Base-by-base conservation (phyloP, 2,329 filamentous ascomycete species). In the Mycogone perniciosa region DNA sequence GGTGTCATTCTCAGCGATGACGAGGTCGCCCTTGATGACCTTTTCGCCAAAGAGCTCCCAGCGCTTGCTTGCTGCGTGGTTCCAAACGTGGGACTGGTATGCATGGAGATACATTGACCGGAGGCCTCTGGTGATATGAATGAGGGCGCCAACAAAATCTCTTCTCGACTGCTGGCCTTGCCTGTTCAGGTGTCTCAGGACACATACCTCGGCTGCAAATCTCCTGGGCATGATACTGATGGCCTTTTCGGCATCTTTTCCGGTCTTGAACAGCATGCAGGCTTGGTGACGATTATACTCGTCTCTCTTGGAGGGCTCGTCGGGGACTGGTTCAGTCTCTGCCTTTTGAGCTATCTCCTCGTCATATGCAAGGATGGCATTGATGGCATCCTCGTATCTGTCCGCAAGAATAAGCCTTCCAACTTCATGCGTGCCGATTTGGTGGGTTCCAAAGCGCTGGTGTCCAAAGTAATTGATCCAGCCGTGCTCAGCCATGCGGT, bases 391-490 rank as follows among this genome's bases (percentile, higher is more conserved):
- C 63, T 91, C 79, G 59, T 90, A 90, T 61, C 96, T 83, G 31
- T 81, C 85, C 58, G 88, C 80, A 1, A 99, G 77, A 64, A 99
- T 90, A 65, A 88, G 85, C 64, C 86, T 81, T 44, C 93, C 93
- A 45, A 96, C 75, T 38, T 85, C 79, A 62, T 97, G 89, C 0
- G 93, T 99, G 33, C 90, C 87, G 9, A 88, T 86, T 30, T 82
- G 74, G 67, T 93, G 92, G 0, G 90, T 92, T 30, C 93, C 93
- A 61, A 99, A 99, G 27, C 93, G 84, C 70, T 99, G 93, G n/a
- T 97, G 82, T 7, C 93, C 93, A 63, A 91, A 99, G 72, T 97
- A 99, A 70, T 99, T 99, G 69, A 99, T 84, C 74, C 95, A 99
- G 3, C 93, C 93, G 41, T 85, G 79, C 40, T 82, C 71, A 49